These are phyloP conservation scores for Colletotrichum sp. DNA, from an alignment of 2,329 filamentous ascomycete genomes.

Conservation along the genomic window DNA sequence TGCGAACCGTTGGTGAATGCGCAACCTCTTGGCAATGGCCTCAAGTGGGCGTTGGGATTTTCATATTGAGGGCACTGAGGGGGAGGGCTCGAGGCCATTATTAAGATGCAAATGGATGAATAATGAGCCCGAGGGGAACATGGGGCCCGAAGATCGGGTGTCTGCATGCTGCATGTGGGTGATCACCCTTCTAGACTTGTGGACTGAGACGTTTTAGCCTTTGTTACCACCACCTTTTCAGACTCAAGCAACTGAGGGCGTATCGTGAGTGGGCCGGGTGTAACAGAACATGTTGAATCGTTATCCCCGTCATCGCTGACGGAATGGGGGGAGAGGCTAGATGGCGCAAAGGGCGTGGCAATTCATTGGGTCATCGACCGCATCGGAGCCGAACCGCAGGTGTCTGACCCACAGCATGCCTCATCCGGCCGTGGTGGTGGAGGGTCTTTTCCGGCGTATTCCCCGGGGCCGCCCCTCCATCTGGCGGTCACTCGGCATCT, in stretches of 20 bases:
- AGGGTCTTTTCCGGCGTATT: constrained; percentile 9
- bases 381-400: constrained; percentile 17
- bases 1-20: neutral
- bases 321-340: neutral
- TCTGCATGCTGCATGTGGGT: constrained; percentile 15
- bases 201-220: constrained; percentile 5
- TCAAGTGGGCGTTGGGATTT: neutral
- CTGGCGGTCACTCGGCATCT: neutral
- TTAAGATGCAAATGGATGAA: constrained; percentile 12
- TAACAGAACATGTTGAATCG: neutral
- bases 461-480: constrained; percentile 5
- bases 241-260: neutral
- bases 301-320: constrained; percentile 17
- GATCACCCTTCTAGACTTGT: neutral
- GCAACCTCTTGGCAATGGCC: neutral
- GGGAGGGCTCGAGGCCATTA: neutral
- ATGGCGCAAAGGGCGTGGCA: neutral
- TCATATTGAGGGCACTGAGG: neutral
- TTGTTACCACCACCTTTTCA: constrained; percentile 7
- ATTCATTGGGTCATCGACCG: constrained; percentile 7
- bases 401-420: neutral
- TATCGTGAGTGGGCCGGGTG: constrained; percentile 7
- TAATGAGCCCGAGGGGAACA: neutral
- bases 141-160: constrained; percentile 11
- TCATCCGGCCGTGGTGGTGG: constrained; percentile 5